Evolutionary conservation across 2,329 filamentous ascomycete species (phyloP).

Genomic region (Corniculantispora saksenae): DNA sequence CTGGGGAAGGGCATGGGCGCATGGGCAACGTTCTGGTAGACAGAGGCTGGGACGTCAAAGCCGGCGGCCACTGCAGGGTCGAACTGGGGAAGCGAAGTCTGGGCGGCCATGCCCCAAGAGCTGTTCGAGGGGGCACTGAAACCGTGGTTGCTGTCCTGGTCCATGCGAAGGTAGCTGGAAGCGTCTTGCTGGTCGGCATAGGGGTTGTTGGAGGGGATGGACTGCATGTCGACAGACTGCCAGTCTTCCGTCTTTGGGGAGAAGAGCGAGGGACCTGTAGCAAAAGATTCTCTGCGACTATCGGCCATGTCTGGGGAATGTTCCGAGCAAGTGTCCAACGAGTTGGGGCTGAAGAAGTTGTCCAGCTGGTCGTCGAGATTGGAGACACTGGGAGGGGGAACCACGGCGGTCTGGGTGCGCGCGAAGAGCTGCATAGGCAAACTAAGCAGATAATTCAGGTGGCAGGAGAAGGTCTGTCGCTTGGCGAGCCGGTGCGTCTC

Average conservation of each 20-base stretch:
- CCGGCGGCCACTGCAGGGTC: constrained; percentile 59
- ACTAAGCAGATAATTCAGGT: not conserved
- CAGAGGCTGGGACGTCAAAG: constrained; percentile 53
- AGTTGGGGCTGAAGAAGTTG: constrained; percentile 12
- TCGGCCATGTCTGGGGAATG: constrained; percentile 64
- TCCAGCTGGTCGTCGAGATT: constrained; percentile 13
- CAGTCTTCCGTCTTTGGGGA: constrained; percentile 66
- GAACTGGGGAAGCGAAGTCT: constrained; percentile 72
- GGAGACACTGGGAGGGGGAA: constrained; percentile 3
- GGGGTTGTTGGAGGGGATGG: constrained; percentile 62
- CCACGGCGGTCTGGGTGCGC: not conserved
- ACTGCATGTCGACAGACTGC: constrained; percentile 66
- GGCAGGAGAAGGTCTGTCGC: not conserved
- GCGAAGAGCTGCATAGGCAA: constrained; percentile 14
- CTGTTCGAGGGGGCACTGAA: constrained; percentile 37
- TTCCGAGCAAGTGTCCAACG: constrained; percentile 61
- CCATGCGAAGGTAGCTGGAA: constrained; percentile 69
- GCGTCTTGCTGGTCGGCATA: constrained; percentile 59
- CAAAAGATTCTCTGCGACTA: constrained; percentile 65
- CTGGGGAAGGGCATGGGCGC: constrained; percentile 56
- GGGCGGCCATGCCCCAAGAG: constrained; percentile 64
- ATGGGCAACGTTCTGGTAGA: constrained; percentile 57
- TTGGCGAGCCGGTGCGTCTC: not conserved
- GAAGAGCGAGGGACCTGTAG: constrained; percentile 57
- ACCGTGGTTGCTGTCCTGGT: constrained; percentile 47